Percentiles rank a stretch among this genome's conserved stretches.
Evolutionary conservation across 495 filamentous ascomycete genomes (phyloP).

Genomic region (Penicillium subrubescens): DNA sequence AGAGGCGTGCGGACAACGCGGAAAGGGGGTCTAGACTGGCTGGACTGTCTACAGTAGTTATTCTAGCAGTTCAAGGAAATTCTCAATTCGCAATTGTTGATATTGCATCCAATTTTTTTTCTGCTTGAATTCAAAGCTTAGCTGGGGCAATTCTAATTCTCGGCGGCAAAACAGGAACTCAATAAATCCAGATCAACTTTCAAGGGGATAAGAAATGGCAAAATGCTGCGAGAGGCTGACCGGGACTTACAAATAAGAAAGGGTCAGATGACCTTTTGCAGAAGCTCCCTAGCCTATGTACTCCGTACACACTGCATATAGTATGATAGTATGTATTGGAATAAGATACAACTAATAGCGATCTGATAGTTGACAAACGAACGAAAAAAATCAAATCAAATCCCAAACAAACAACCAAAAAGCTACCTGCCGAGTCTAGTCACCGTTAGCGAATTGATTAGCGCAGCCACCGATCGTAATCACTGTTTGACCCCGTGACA

Average conservation of each 20-base stretch:
- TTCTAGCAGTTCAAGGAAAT: neutral
- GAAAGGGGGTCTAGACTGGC: neutral
- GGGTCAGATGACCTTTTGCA: slow-evolving; percentile 5
- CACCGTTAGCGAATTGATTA: slow-evolving; percentile 3
- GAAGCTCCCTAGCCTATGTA: neutral
- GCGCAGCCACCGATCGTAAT: slow-evolving; percentile 4
- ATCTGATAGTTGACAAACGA: neutral
- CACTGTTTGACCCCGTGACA: neutral
- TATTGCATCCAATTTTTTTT: neutral
- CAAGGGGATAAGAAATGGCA: neutral
- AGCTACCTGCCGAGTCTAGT: neutral
- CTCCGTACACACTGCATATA: too few species aligned
- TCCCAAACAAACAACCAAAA: neutral
- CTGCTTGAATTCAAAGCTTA: neutral
- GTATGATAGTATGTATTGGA: neutral
- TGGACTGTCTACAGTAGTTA: neutral
- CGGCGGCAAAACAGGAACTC: slow-evolving; percentile 1
- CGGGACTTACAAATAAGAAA: neutral
- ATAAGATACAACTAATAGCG: neutral
- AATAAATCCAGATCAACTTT: neutral
- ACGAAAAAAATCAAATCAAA: neutral
- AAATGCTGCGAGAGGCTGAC: neutral
- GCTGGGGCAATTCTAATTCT: neutral
- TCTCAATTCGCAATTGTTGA: neutral
- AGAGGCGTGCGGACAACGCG: neutral